Percentiles rank a stretch among this genome's conserved stretches.
phyloP scores from a whole-genome alignment of 1,284 basidiomycete genomes.

The Cryptococcus sp. region DNA sequence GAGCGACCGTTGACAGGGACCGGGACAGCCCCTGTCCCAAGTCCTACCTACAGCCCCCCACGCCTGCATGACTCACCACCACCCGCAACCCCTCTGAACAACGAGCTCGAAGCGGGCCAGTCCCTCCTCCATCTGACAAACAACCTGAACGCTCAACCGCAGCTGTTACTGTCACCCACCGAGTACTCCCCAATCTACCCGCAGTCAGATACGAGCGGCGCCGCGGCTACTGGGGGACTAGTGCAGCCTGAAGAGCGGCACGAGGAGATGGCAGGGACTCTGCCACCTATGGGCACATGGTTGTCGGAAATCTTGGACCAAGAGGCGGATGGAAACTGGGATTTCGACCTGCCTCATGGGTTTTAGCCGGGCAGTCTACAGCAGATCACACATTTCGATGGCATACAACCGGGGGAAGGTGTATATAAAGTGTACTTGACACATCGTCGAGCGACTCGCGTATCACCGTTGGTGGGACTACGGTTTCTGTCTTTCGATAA shows the following conservation, averaged over 20 bases:
- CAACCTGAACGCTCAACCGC: background rate
- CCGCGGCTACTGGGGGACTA: too few species aligned
- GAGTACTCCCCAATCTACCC: background rate
- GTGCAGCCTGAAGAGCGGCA: background rate
- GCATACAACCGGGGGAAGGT: too few species aligned
- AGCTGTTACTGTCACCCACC: background rate
- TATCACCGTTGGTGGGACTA: too few species aligned
- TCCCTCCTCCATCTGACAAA: constrained; percentile 1
- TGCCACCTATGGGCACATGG: constrained; percentile 5
- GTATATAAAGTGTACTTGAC: too few species aligned
- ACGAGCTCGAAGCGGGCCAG: constrained; percentile 2
- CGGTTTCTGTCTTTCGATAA: too few species aligned
- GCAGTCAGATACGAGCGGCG: background rate
- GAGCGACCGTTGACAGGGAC: too few species aligned
- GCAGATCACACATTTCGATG: too few species aligned
- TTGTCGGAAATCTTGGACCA: constrained; percentile 1
- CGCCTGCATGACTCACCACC: background rate
- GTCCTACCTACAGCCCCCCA: too few species aligned
- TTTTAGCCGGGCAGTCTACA: background rate
- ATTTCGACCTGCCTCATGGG: background rate
- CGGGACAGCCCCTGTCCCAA: too few species aligned
- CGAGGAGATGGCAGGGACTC: constrained; percentile 1
- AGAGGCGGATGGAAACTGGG: background rate
- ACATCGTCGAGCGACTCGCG: too few species aligned
- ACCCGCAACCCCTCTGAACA: background rate